phyloP scores from a whole-genome alignment of 108 stramenopile genomes.

The Chaetoceros tenuissimus region DNA sequence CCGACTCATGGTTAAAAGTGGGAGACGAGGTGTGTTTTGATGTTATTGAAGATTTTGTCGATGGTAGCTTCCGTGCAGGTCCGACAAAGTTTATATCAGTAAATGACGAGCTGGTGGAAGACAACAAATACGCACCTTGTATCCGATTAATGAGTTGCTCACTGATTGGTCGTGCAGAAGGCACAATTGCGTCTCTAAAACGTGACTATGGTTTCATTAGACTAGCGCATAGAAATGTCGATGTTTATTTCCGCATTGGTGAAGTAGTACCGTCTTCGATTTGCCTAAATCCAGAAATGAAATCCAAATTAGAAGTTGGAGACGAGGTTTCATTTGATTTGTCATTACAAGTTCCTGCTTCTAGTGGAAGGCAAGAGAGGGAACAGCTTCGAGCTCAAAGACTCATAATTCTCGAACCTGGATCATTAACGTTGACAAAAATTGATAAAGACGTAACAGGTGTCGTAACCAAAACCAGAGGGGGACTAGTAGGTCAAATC shows the following conservation, averaged over 20 bases:
- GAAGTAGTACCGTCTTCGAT: slow-evolving; percentile 63
- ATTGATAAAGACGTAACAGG: slow-evolving; percentile 42
- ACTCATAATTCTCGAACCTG: slow-evolving; percentile 42
- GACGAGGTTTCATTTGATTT: slow-evolving; percentile 70
- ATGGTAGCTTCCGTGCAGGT: slow-evolving; percentile 46
- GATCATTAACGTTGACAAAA: slow-evolving; percentile 39
- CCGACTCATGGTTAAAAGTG: slow-evolving; percentile 51
- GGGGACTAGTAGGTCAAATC: slow-evolving; percentile 13
- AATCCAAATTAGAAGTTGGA: slow-evolving; percentile 30
- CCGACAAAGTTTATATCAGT: slow-evolving; percentile 35
- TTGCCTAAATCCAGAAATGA: neutral
- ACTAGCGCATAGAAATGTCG: slow-evolving; percentile 57
- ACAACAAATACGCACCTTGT: neutral
- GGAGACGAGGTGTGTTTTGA: slow-evolving; percentile 72
- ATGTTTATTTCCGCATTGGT: slow-evolving; percentile 62
- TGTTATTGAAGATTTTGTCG: slow-evolving; percentile 42
- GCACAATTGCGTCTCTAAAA: slow-evolving; percentile 39
- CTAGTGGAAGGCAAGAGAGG: slow-evolving; percentile 26
- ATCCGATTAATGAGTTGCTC: slow-evolving; percentile 36
- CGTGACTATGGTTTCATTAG: slow-evolving; percentile 74
- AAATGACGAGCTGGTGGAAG: neutral
- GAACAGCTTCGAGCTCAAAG: slow-evolving; percentile 69
- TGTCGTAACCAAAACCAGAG: slow-evolving; percentile 40
- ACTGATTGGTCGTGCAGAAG: slow-evolving; percentile 56
- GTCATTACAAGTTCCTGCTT: slow-evolving; percentile 35